Evolutionary conservation across 164 flowering plant species (phyloP), one percentile per base, ranked within the genome.

Genomic region (Vitis rotundifolia): DNA sequence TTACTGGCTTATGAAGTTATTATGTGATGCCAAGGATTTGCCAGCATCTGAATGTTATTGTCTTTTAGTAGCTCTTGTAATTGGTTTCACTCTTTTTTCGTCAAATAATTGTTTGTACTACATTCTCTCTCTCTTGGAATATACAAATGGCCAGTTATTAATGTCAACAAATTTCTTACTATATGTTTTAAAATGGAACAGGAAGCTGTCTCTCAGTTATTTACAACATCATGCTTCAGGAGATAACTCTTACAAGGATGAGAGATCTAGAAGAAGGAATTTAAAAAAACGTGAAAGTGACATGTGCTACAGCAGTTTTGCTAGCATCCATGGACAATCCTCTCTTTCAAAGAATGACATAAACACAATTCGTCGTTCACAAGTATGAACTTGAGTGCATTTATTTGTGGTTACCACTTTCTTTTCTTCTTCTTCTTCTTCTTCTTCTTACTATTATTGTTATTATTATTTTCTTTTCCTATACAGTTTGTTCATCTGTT

Each of bases 131-230:
- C 12, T 37, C 49, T 65, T n/a, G 44, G 44, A 37, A 37, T 37
- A 37, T 37, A 37, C 44, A 37, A 37, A 31, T 31, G 44, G 44
- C 44, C 44, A 31, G 5, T 31, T 31, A 31, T 31, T 31, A 31
- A 31, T 31, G 44, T 31, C 48, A 26, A 58, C 10, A 18, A 58
- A 18, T 61, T 49, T 73, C 69, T 53, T 63, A 48, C 28, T 68
- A 54, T 71, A 15, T 67, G 16, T 47, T 58, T 47, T 0, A 50
- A 11, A n/a, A 68, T 78, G 77, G 61, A 78, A 72, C 90, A 94
- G 99, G 92, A 89, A 78, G 79, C 89, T 94, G 73, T 90, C 97
- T 16, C 86, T 90, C 66, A 85, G 78, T 79, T 87, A 89, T 79
- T 75, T 85, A 63, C 96, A 90, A 63, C 83, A 78, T 67, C 69